phyloP scores from a whole-genome alignment of 1,284 basidiomycete genomes.

The Trichosporon faecale region DNA sequence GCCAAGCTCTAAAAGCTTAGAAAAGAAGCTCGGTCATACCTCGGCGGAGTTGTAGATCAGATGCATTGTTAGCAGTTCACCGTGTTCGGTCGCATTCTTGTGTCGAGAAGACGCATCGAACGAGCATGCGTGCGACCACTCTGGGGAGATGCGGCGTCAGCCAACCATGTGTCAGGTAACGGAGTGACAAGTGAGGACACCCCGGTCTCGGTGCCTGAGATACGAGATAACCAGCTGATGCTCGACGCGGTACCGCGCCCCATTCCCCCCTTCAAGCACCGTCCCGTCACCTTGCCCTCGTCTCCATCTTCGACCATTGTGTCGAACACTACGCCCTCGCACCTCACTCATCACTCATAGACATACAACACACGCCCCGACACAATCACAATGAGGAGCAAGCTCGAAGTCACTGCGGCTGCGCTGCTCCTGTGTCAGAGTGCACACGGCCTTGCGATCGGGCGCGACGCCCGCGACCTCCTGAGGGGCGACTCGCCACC shows the following conservation, averaged over 20 bases:
- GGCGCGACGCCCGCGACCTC: slow-evolving; percentile 6
- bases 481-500: slow-evolving; percentile 7
- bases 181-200: not conserved
- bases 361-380: not conserved
- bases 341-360: not conserved
- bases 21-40: not conserved
- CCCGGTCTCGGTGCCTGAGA: not conserved
- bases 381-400: not conserved
- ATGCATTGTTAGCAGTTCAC: not conserved
- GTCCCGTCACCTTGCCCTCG: not conserved
- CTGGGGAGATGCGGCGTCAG: not conserved
- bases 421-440: slow-evolving; percentile 1
- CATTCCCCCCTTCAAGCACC: not conserved
- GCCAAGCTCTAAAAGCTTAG: slow-evolving; percentile 23
- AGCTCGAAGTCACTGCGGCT: not conserved
- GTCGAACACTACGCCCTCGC: not conserved
- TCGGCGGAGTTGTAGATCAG: not conserved
- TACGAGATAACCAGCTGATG: not conserved
- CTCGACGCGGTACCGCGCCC: not conserved
- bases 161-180: not conserved
- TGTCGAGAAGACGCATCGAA: not conserved
- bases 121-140: not conserved
- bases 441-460: slow-evolving; percentile 1
- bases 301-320: not conserved
- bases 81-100: not conserved